Base-by-base conservation (phyloP, 2,329 filamentous ascomycete genomes). In the Anisogramma anomala region DNA sequence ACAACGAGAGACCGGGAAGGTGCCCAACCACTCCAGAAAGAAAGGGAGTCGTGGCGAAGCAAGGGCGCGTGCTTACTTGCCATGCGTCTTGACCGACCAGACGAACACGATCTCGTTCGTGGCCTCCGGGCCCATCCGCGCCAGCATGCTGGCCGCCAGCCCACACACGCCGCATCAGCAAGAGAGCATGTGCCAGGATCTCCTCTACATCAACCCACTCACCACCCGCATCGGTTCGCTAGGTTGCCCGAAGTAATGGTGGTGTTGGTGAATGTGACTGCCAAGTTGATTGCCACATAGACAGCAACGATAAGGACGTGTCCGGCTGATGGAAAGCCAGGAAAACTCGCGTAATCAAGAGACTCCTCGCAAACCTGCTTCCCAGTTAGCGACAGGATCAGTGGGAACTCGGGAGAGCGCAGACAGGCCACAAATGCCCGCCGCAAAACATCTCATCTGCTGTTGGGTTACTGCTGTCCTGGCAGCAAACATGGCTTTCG, bases 1-100 rank as follows among this genome's bases (percentile, higher is more conserved):
- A n/a, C n/a, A n/a, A n/a, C n/a, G n/a, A n/a, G n/a, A n/a, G n/a
- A n/a, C n/a, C n/a, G n/a, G n/a, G n/a, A n/a, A n/a, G n/a, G n/a
- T n/a, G n/a, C 22, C 6, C 9, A 36, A 2, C 9, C 6, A 7
- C 20, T 4, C 20, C 17, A 14, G 23, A 27, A 5, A 8, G 15
- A 13, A 19, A 26, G n/a, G n/a, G n/a, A n/a, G n/a, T n/a, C n/a
- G n/a, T n/a, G n/a, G n/a, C n/a, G 14, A 10, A 23, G 7, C 15
- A n/a, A 6, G 10, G 15, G 14, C 25, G n/a, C 9, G 6, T 6
- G 5, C 17, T 25, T 28, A 50, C 64, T 42, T 51, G 70, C 69
- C 65, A 49, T 66, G 59, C 36, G 64, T 59, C 43, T 58, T 61
- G 3, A 70, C 65, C 6, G 64, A 57, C 69, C 69, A 72, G 20